phyloP scores from a whole-genome alignment of 495 filamentous ascomycete species.

The Mycothermus thermophilus region DNA sequence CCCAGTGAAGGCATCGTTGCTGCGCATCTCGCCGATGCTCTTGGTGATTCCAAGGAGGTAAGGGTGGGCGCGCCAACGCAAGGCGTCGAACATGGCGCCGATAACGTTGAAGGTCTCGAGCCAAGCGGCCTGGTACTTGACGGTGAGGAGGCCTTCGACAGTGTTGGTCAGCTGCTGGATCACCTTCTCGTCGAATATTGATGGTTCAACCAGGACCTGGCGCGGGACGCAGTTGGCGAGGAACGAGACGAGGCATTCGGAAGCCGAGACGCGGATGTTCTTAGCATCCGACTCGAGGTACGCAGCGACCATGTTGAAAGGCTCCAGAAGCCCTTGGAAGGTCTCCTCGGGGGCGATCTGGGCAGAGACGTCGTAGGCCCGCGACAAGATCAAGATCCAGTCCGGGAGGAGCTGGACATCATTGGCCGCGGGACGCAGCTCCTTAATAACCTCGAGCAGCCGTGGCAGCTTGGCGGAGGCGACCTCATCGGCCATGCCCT shows the following conservation, averaged over 20 bases:
- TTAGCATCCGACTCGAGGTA: conserved; percentile 78
- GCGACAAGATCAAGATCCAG: conserved; percentile 88
- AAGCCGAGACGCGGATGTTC: conserved; percentile 85
- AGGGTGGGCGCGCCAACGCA: conserved; percentile 69
- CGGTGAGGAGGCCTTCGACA: conserved; percentile 57
- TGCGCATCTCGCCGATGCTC: conserved; percentile 73
- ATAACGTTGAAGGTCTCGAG: conserved; percentile 86
- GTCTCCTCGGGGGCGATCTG: conserved; percentile 76
- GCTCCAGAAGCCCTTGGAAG: conserved; percentile 68
- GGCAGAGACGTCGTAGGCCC: conserved; percentile 85
- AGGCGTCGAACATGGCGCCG: conserved; percentile 71
- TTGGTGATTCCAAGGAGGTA: conserved; percentile 59
- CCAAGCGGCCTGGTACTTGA: conserved; percentile 92
- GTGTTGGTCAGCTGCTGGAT: conserved; percentile 59
- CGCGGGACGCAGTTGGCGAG: conserved; percentile 74
- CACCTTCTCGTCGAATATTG: conserved; percentile 74
- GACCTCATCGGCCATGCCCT: conserved; percentile 72
- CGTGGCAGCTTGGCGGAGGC: conserved; percentile 79
- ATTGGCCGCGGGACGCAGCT: conserved; percentile 76
- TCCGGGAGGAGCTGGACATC: conserved; percentile 87
- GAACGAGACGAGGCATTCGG: conserved; percentile 89
- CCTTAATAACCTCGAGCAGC: conserved; percentile 70
- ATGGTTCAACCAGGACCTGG: conserved; percentile 67
- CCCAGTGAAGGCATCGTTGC: conserved; percentile 76
- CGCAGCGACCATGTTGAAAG: conserved; percentile 60